Conservation (phyloP, 495 filamentous ascomycete genomes). For the Chaetomidium leptoderma region DNA sequence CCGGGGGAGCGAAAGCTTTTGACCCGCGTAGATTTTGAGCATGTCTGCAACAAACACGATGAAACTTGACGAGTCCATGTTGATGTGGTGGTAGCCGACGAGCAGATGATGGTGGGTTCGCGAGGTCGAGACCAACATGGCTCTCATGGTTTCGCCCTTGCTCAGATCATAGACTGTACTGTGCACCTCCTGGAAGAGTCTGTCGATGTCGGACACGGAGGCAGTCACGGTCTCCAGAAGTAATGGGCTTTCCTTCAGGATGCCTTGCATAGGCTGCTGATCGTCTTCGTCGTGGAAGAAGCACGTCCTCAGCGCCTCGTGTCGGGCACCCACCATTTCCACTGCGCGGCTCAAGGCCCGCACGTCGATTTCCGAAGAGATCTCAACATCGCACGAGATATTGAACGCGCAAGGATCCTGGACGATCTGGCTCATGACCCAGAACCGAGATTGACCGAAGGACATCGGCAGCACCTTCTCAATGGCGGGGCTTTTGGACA, state of each 20-base stretch:
- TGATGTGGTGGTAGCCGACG: constrained; percentile 30
- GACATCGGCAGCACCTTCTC: constrained; percentile 18
- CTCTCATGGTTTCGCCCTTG: constrained; percentile 15
- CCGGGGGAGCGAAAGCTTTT: no score
- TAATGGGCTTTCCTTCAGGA: constrained; percentile 9
- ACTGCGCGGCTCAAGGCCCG: constrained; percentile 35
- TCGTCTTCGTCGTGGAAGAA: constrained; percentile 18
- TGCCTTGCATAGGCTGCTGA: constrained; percentile 9
- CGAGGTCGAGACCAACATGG: constrained; percentile 17
- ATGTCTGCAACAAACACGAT: constrained; percentile 9
- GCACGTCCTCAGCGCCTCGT: constrained; percentile 44
- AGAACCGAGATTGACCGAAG: constrained; percentile 44
- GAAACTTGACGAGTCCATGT: constrained; percentile 21
- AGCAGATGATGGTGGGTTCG: constrained; percentile 16
- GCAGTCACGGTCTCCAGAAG: constrained; percentile 9
- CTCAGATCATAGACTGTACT: constrained; percentile 20
- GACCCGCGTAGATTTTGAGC: no score
- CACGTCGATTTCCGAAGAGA: constrained; percentile 26
- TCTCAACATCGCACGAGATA: constrained; percentile 21
- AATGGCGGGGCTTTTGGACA: not conserved
- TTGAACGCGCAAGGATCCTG: constrained; percentile 37
- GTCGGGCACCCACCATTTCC: constrained; percentile 26
- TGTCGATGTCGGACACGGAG: not conserved
- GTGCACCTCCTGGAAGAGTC: constrained; percentile 7
- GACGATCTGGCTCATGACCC: constrained; percentile 38